These are phyloP conservation scores for Exophiala dermatitidis DNA, from an alignment of 2,329 filamentous ascomycete genomes.

Conservation along the genomic window DNA sequence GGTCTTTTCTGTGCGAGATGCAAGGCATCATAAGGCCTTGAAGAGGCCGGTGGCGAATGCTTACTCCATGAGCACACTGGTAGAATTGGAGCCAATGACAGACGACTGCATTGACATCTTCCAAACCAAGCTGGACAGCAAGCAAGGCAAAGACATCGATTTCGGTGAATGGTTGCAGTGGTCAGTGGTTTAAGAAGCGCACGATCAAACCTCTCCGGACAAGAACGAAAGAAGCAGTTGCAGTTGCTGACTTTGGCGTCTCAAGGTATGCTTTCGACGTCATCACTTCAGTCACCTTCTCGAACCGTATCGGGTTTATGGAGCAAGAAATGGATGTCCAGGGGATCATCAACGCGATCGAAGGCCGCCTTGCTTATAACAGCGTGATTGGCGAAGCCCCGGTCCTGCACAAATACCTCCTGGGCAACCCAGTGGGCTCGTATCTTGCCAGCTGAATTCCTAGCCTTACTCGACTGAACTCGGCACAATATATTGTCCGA, in stretches of 20 bases:
- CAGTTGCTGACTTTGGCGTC: too few relatives aligned
- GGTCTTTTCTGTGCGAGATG: constrained; percentile 38
- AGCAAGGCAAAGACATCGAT: constrained; percentile 25
- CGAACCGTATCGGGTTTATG: constrained; percentile 32
- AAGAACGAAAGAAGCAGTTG: too few relatives aligned
- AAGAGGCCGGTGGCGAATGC: constrained; percentile 35
- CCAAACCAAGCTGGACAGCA: constrained; percentile 14
- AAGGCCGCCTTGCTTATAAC: constrained; percentile 16
- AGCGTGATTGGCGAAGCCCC: constrained; percentile 19
- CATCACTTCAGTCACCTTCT: constrained; percentile 34
- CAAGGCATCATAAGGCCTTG: constrained; percentile 36
- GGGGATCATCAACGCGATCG: constrained; percentile 30
- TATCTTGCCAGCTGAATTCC: constrained; percentile 12
- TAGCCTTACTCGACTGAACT: constrained; percentile 16
- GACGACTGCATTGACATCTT: constrained; percentile 26
- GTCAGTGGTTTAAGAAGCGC: too few relatives aligned
- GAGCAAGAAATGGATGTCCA: constrained; percentile 32
- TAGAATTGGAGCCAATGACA: constrained; percentile 36
- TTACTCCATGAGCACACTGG: constrained; percentile 38
- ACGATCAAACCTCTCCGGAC: too few relatives aligned
- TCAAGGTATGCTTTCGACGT: constrained; percentile 36
- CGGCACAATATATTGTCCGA: constrained; percentile 13
- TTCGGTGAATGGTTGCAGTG: constrained; percentile 32
- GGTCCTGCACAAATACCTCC: constrained; percentile 10
- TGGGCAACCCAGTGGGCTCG: constrained; percentile 11